phyloP scores from a whole-genome alignment of 2,329 filamentous ascomycete species.

The Paraconiothyrium sp. region DNA sequence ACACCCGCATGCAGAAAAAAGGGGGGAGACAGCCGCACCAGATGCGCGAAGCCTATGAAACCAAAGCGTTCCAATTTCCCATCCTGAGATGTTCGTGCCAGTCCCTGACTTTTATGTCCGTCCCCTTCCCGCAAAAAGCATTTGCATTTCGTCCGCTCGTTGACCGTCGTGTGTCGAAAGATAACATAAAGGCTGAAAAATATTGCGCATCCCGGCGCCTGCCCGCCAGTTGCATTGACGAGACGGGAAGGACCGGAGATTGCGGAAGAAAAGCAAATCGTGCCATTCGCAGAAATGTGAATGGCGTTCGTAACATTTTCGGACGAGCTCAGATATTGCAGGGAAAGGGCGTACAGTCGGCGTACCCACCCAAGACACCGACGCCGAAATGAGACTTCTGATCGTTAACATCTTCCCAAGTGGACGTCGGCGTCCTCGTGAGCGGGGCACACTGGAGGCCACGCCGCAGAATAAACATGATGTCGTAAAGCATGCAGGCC shows the following conservation, averaged over 20 bases:
- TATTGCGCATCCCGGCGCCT: conserved; percentile 41
- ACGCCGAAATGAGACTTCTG: conserved; percentile 49
- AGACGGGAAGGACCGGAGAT: conserved; percentile 38
- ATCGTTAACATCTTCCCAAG: conserved; percentile 42
- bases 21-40: conserved; percentile 34
- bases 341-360: conserved; percentile 46
- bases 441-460: conserved; percentile 46
- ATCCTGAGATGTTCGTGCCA: conserved; percentile 42
- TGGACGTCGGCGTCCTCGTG: conserved; percentile 42
- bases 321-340: conserved; percentile 50
- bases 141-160: conserved; percentile 40
- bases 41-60: conserved; percentile 35
- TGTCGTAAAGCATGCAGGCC: conserved; percentile 51
- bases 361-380: conserved; percentile 44
- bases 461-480: conserved; percentile 49
- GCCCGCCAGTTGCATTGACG: conserved; percentile 36
- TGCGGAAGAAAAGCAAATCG: conserved; percentile 44
- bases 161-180: conserved; percentile 31
- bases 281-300: conserved; percentile 45
- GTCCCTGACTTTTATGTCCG: conserved; percentile 43
- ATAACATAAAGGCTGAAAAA: conserved; percentile 40
- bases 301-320: conserved; percentile 50
- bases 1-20: conserved; percentile 49
- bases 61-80: conserved; percentile 27
- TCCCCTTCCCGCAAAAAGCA: conserved; percentile 33